phyloP scores from a whole-genome alignment of 805 yeast species.

The Millerozyma acaciae region DNA sequence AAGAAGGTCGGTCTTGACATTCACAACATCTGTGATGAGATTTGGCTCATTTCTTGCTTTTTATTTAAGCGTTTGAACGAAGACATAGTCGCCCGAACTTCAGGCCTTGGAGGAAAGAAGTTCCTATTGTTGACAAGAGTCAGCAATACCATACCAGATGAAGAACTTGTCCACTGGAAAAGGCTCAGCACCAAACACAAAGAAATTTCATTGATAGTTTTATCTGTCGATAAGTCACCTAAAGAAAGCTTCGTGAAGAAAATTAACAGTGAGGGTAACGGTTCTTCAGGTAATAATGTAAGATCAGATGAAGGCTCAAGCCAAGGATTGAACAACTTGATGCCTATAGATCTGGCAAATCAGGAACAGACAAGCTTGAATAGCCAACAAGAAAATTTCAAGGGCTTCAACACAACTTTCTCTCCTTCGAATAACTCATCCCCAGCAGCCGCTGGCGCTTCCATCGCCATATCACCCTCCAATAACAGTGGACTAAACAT shows the following conservation, averaged over 20 bases:
- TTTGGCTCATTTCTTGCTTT: conserved; percentile 56
- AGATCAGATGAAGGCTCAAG: background rate
- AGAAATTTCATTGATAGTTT: conserved; percentile 59
- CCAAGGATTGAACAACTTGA: background rate
- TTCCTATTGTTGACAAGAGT: conserved; percentile 66
- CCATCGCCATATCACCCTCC: conserved; percentile 28
- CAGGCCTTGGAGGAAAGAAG: conserved; percentile 47
- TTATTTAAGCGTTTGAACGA: conserved; percentile 37
- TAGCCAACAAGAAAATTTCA: conserved; percentile 15
- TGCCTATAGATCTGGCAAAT: background rate
- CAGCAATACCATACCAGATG: conserved; percentile 75
- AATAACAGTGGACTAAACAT: conserved; percentile 21
- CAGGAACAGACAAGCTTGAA: conserved; percentile 1
- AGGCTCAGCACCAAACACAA: conserved; percentile 57
- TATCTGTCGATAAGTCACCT: conserved; percentile 61
- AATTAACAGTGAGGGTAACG: no score
- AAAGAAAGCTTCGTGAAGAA: conserved; percentile 40
- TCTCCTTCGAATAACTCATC: conserved; percentile 18
- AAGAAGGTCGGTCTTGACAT: conserved; percentile 13
- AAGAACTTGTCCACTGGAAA: conserved; percentile 77
- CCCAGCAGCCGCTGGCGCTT: conserved; percentile 19
- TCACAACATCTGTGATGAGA: conserved; percentile 53
- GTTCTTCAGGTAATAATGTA: background rate
- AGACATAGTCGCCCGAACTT: conserved; percentile 26
- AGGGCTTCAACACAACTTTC: conserved; percentile 10